Evolutionary conservation across 768 basidiomycete genomes (phyloP).

Genomic region (Agaricus bisporus): DNA sequence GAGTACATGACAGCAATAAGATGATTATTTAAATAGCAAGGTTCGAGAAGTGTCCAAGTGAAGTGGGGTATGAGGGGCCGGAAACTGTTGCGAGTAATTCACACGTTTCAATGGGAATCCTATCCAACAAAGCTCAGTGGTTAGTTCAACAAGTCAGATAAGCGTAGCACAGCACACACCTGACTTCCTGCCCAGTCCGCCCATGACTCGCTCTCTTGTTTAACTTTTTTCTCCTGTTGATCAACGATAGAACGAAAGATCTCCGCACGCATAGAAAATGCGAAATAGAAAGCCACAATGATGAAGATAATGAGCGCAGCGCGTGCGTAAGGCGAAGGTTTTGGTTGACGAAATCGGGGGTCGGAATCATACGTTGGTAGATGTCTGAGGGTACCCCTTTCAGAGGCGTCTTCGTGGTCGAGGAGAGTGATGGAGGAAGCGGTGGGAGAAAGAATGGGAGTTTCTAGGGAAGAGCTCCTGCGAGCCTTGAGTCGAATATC

Average conservation of each 20-base stretch:
- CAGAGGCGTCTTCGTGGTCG: not conserved
- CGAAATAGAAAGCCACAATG: slow-evolving; percentile 30
- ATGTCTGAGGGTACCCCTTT: slow-evolving; percentile 2
- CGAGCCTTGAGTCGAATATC: not conserved
- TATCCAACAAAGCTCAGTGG: not conserved
- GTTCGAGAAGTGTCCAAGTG: too few species aligned
- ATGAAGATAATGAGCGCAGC: slow-evolving; percentile 28
- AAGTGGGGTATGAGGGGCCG: not conserved
- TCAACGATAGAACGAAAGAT: slow-evolving; percentile 1
- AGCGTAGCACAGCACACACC: not conserved
- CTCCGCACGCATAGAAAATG: slow-evolving; percentile 21
- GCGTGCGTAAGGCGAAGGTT: slow-evolving; percentile 34
- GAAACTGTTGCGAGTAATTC: not conserved
- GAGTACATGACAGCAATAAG: too few species aligned
- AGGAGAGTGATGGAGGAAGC: slow-evolving; percentile 4
- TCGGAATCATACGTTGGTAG: slow-evolving; percentile 14
- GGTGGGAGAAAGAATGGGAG: not conserved
- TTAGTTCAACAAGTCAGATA: not conserved
- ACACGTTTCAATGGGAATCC: not conserved
- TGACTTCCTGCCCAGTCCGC: slow-evolving; percentile 3
- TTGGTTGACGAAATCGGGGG: slow-evolving; percentile 29
- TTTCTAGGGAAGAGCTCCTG: not conserved
- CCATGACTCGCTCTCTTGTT: slow-evolving; percentile 5
- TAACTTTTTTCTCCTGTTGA: slow-evolving; percentile 3
- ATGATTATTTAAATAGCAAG: too few species aligned